phyloP scores from a whole-genome alignment of 2,329 filamentous ascomycete genomes.

The Monosporascus sp. region DNA sequence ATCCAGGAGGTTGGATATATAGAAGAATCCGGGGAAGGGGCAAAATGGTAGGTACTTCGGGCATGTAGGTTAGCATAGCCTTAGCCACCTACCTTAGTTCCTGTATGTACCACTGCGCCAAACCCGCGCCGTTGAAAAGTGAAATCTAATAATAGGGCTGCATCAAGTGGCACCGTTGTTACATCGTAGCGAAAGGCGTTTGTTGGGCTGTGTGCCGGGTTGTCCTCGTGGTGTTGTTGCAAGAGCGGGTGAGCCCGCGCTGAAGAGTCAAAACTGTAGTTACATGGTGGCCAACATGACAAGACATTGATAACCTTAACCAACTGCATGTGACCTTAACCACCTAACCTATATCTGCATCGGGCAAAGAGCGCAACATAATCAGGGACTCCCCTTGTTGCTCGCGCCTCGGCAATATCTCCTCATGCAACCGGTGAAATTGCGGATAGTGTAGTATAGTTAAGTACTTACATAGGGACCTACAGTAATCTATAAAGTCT shows the following conservation, averaged over 20 bases:
- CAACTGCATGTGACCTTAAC: neutral
- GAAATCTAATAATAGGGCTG: neutral
- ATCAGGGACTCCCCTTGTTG: neutral
- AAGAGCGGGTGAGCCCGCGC: neutral
- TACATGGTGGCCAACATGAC: neutral
- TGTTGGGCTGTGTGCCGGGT: neutral
- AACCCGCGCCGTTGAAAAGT: neutral
- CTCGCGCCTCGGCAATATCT: no score
- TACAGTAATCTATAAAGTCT: no score
- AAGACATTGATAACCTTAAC: neutral
- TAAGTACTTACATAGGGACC: no score
- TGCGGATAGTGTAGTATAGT: no score
- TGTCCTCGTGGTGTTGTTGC: neutral
- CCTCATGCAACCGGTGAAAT: no score
- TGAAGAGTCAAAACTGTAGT: neutral
- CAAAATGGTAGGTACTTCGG: neutral
- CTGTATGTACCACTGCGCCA: neutral
- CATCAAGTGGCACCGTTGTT: neutral
- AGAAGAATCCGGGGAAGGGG: neutral
- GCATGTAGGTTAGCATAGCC: neutral
- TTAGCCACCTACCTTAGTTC: neutral
- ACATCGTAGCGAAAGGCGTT: neutral
- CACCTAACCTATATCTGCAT: neutral
- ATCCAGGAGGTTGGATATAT: neutral
- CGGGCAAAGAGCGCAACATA: neutral